Conservation (phyloP, 305 asterid genomes). For the Fraxinus xanthoxyloides region DNA sequence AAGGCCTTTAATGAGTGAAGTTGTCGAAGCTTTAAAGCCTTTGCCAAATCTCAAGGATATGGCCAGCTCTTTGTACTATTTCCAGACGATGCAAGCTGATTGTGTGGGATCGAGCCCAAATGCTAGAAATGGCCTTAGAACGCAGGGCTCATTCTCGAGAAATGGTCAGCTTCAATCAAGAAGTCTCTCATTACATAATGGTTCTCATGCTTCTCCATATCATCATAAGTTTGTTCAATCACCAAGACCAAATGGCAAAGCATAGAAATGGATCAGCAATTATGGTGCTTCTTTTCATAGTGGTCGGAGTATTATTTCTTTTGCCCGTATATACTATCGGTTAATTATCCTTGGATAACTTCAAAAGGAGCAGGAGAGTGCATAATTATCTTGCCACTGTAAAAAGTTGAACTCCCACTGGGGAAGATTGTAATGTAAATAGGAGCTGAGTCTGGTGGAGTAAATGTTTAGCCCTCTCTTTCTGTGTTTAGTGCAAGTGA, state of each 20-base stretch:
- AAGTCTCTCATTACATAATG: slow-evolving; percentile 51
- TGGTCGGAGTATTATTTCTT: neutral
- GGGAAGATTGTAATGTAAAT: slow-evolving; percentile 16
- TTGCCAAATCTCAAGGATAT: slow-evolving; percentile 67
- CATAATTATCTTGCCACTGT: neutral
- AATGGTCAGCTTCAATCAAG: slow-evolving; percentile 51
- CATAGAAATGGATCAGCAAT: slow-evolving; percentile 23
- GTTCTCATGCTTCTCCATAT: slow-evolving; percentile 46
- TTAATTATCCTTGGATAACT: slow-evolving; percentile 3
- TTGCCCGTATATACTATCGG: neutral
- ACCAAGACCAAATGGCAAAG: slow-evolving; percentile 53
- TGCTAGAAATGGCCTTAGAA: slow-evolving; percentile 39
- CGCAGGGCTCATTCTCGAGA: slow-evolving; percentile 42
- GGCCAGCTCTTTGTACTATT: slow-evolving; percentile 72
- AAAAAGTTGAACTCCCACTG: slow-evolving; percentile 6
- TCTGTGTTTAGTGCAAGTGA: neutral
- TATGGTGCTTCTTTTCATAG: neutral
- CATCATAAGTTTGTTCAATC: slow-evolving; percentile 47
- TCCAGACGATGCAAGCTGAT: slow-evolving; percentile 56
- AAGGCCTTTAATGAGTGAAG: slow-evolving; percentile 68
- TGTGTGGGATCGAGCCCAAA: slow-evolving; percentile 50
- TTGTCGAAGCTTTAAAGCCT: slow-evolving; percentile 61
- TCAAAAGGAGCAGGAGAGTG: slow-evolving; percentile 9
- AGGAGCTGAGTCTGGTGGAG: slow-evolving; percentile 4
- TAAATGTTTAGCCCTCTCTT: neutral